Base-by-base conservation (phyloP, 192 early-diverging fungal species). In the Oehlia diaphana region DNA sequence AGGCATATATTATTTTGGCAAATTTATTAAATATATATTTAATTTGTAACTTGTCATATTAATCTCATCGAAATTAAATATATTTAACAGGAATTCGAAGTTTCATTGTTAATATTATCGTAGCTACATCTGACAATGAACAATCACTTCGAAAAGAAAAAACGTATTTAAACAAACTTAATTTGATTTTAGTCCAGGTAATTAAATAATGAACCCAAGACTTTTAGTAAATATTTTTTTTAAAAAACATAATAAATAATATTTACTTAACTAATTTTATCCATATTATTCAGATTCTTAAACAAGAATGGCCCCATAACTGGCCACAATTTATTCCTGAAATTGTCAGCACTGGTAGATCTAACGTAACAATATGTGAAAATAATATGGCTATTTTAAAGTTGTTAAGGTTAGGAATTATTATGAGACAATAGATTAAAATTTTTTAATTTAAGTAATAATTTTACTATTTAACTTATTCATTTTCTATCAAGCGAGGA, bases 371-470 rank as follows among this genome's bases (percentile, higher is more conserved):
- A 7, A 86, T 99, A 14, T 99, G 98, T 83, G 97, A 99, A 82
- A 99, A 99, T 90, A 99, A 99, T 88, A 99, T 99, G 97, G 93
- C 92, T 58, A 99, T 99, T 80, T 88, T 99, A 62, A 99, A 99
- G 81, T 87, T 99, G 44, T 89, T 99, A 47, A 97, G 95, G 95
- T 95, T 82, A 9, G 79, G 69, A 63, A 33, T 4, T 42, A 50
- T 64, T 35, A 49, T 74, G 44, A 76, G 14, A 53, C 2, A 73
- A 31, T 33, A 53, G 44, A 50, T 58, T 3, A 9, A 28, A 53
- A 2, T 6, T 50, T 12, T 31, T 14, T 49, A 19, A 53, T 73
- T 31, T 49, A 50, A 37, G 31, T 31, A 31, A 31, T 39, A 23
- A 35, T 66, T 78, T 67, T 70, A 9, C 23, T 61, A 14, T 67